Evolutionary conservation across 1,284 basidiomycete species (phyloP).

Genomic region (Cryptococcus neoformans): DNA sequence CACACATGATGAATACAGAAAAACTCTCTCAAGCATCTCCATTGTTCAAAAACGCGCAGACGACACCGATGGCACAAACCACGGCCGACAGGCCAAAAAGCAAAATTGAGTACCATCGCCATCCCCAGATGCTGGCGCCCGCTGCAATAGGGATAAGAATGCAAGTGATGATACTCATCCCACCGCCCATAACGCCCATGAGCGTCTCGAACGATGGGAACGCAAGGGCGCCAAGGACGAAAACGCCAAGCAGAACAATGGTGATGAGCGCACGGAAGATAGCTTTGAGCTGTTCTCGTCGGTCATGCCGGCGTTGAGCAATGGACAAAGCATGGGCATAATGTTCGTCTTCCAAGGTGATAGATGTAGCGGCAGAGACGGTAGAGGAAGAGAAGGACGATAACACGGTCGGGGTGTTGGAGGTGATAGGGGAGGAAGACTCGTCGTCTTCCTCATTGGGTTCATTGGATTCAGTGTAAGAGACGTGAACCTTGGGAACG

Average conservation of each 20-base stretch:
- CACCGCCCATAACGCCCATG: conserved; percentile 82
- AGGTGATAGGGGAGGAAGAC: conserved; percentile 13
- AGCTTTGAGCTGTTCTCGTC: conserved; percentile 49
- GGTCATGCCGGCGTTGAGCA: conserved; percentile 30
- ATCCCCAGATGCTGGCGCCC: conserved; percentile 53
- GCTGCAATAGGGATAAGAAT: conserved; percentile 70
- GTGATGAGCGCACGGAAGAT: conserved; percentile 60
- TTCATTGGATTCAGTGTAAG: neutral
- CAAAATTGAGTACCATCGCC: conserved; percentile 56
- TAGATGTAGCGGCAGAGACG: conserved; percentile 6
- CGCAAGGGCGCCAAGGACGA: conserved; percentile 68
- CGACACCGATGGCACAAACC: conserved; percentile 73
- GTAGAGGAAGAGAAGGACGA: conserved; percentile 15
- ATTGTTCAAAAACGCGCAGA: conserved; percentile 54
- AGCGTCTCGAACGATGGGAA: conserved; percentile 72
- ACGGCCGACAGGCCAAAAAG: conserved; percentile 54
- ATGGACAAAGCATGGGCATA: conserved; percentile 55
- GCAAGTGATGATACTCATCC: conserved; percentile 75
- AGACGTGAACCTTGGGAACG: conserved; percentile 19
- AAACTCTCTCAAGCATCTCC: neutral
- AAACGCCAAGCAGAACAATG: conserved; percentile 58
- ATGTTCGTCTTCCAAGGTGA: conserved; percentile 3
- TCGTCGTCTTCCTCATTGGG: neutral
- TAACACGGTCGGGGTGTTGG: conserved; percentile 10
- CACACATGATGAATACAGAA: neutral